Base-by-base conservation (phyloP, 345 rosid species). In the Microthlaspi erraticum region DNA sequence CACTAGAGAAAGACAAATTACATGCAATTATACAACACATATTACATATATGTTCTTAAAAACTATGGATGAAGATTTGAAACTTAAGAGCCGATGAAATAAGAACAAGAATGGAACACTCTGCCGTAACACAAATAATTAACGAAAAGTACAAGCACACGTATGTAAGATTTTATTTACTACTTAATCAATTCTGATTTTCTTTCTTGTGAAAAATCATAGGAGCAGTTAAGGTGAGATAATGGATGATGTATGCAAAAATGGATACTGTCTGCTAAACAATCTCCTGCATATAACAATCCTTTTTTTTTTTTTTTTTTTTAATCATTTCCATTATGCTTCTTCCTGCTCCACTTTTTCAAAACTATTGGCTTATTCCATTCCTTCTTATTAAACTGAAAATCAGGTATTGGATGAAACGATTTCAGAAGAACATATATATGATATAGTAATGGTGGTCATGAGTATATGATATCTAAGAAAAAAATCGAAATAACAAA, bases 211-310 rank as follows among this genome's bases (percentile, higher is more conserved):
- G 32, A 63, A 50, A 57, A 58, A 9, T 13, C 50, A 37, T 26
- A 26, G 73, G 82, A 81, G 83, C 26, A 34, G 85, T 78, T 84
- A 41, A 56, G 33, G 43, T 57, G 80, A 67, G 71, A 78, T 62
- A 43, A 62, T 38, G 44, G 70, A 62, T 81, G 85, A 83, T 72
- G 80, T 69, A 10, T 58, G 37, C 62, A 42, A 39, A 39, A 20
- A 31, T 54, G 76, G 66, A 52, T 81, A 75, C 72, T 74, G 68
- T 61, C 32, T 58, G 7, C 46, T 20, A 54, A 23, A 23, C 17
- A 4, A 46, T 18, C 26, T 26, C 37, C 8, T 31, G 14, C 34
- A 39, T n/a, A 60, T 52, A 4, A 62, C 9, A 39, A 41, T 23
- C 58, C 32, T 50, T 10, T 19, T 20, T 39, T 23, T 18, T 59